Percentiles rank a stretch among this genome's conserved stretches.
phyloP scores from a whole-genome alignment of 1,139 yeast genomes.

The Lizanozyma gosingica region DNA sequence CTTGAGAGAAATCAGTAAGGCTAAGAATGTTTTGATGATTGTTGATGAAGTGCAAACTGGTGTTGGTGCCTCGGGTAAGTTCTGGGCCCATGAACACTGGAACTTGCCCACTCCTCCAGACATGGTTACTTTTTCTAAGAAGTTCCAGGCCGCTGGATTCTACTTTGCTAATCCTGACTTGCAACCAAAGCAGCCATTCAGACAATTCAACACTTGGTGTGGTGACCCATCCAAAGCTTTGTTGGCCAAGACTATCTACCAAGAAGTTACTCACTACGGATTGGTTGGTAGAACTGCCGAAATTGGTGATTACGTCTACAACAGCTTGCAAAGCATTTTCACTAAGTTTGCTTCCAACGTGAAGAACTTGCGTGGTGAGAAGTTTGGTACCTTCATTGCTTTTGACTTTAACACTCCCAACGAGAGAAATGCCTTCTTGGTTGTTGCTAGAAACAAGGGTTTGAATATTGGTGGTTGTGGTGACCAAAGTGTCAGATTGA shows the following conservation, averaged over 20 bases:
- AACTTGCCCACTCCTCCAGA: constrained; percentile 66
- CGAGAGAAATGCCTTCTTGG: constrained; percentile 51
- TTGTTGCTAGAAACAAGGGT: constrained; percentile 50
- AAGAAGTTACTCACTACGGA: constrained; percentile 53
- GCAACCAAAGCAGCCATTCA: constrained; percentile 63
- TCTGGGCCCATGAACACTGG: constrained; percentile 87
- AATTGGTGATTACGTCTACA: constrained; percentile 58
- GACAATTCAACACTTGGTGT: constrained; percentile 89
- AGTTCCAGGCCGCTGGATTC: constrained; percentile 82
- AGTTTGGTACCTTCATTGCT: constrained; percentile 70
- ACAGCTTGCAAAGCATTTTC: constrained; percentile 42
- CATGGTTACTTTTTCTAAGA: constrained; percentile 76
- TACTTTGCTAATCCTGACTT: constrained; percentile 64
- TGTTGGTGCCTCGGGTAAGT: constrained; percentile 74
- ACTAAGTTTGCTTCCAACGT: constrained; percentile 43
- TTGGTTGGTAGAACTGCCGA: constrained; percentile 45
- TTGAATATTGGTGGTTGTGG: constrained; percentile 81
- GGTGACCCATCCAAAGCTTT: constrained; percentile 79
- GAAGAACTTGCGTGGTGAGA: constrained; percentile 61
- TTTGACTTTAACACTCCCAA: constrained; percentile 53
- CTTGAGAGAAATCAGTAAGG: constrained; percentile 59
- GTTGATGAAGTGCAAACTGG: constrained; percentile 87
- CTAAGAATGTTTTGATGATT: constrained; percentile 60
- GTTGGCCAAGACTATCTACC: constrained; percentile 61
- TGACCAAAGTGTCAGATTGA: constrained; percentile 59